Percentiles rank a stretch among this genome's conserved stretches.
phyloP scores from a whole-genome alignment of 257 asterid genomes.

The Solanum chilense region DNA sequence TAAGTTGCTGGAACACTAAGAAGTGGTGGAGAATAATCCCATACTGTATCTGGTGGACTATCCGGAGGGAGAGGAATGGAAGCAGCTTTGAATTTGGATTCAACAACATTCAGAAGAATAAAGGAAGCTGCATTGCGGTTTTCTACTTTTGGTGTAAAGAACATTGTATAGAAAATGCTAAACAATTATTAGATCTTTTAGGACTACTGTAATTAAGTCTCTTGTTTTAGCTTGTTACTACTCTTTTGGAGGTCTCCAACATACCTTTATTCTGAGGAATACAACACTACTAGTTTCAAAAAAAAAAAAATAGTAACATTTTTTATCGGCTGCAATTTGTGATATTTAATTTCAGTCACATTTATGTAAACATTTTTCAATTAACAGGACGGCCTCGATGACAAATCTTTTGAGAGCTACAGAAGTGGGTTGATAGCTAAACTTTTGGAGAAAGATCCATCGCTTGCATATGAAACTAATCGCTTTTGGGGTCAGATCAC shows the following conservation, averaged over 20 bases:
- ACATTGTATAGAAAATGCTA: background rate
- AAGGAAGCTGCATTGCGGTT: background rate
- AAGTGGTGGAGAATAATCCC: background rate
- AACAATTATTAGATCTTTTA: background rate
- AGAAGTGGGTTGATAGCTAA: conserved; percentile 65
- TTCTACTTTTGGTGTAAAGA: background rate
- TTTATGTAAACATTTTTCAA: conserved; percentile 5
- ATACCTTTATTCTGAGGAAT: background rate
- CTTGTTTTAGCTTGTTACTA: background rate
- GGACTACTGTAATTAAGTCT: background rate
- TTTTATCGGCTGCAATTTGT: background rate
- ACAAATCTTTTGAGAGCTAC: conserved; percentile 70
- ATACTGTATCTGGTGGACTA: background rate
- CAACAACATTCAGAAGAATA: background rate
- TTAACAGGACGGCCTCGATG: conserved; percentile 59
- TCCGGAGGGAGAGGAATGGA: background rate
- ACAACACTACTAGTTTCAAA: background rate
- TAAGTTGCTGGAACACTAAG: background rate
- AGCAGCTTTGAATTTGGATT: background rate
- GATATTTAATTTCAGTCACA: background rate
- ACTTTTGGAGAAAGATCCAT: conserved; percentile 96
- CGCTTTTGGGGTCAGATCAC: conserved; percentile 88
- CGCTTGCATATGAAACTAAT: conserved; percentile 73
- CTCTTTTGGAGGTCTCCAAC: background rate
- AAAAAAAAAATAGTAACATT: background rate